These are phyloP conservation scores for Fusarium bulbicola DNA, from an alignment of 2,329 filamentous ascomycete species.

Conservation along the genomic window DNA sequence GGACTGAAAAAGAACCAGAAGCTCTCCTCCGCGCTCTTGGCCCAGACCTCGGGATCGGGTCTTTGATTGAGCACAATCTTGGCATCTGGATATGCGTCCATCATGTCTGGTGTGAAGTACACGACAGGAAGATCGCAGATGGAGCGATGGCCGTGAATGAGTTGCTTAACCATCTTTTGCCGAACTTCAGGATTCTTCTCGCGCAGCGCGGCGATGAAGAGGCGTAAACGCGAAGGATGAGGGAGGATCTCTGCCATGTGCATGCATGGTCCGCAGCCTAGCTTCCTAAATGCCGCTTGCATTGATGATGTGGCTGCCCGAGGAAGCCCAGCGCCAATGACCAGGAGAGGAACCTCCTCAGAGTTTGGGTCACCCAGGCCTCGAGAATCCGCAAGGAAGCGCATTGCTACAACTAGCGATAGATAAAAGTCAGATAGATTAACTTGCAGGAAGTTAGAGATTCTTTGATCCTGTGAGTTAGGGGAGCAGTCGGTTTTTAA, in stretches of 20 bases:
- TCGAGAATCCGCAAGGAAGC: constrained; percentile 28
- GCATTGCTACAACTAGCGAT: background rate
- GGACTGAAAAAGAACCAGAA: constrained; percentile 44
- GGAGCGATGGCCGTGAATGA: constrained; percentile 46
- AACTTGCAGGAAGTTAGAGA: fast-evolving
- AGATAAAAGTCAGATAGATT: fast-evolving
- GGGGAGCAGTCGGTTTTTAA: background rate
- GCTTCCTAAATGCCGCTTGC: constrained; percentile 46
- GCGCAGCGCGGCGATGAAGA: constrained; percentile 40
- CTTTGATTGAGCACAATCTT: constrained; percentile 47
- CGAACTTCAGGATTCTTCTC: constrained; percentile 42
- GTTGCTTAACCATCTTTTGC: constrained; percentile 42
- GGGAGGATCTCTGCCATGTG: constrained; percentile 47
- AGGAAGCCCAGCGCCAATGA: constrained; percentile 46
- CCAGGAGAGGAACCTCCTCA: constrained; percentile 15
- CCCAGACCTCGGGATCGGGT: constrained; percentile 40
- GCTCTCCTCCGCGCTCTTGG: constrained; percentile 37
- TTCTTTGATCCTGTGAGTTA: background rate
- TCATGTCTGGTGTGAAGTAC: constrained; percentile 48
- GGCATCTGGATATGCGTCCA: constrained; percentile 51
- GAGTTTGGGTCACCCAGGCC: background rate
- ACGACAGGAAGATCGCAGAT: constrained; percentile 45
- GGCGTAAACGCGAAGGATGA: constrained; percentile 32
- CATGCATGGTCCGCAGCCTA: constrained; percentile 45
- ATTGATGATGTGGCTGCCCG: constrained; percentile 50